Conservation (phyloP, 2,329 filamentous ascomycete species). For the Colletotrichum sp. region DNA sequence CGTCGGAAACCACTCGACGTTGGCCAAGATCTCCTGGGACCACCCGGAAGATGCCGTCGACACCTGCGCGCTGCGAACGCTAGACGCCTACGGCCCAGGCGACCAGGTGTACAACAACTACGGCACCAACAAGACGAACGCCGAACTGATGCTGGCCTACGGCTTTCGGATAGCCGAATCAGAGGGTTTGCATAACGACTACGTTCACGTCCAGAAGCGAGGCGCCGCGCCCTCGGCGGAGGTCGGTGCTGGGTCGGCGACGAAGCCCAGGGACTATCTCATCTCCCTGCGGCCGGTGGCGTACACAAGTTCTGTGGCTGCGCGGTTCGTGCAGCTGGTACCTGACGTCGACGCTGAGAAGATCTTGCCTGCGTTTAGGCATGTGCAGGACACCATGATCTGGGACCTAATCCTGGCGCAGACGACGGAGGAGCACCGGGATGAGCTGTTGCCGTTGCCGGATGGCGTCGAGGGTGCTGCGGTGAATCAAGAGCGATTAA, state of each 20-base stretch:
- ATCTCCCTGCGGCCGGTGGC: constrained; percentile 56
- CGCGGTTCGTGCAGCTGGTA: constrained; percentile 41
- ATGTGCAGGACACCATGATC: constrained; percentile 59
- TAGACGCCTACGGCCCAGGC: constrained; percentile 39
- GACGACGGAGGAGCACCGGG: constrained; percentile 34
- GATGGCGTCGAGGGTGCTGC: constrained; percentile 11
- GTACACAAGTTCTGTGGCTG: constrained; percentile 53
- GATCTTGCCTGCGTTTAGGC: constrained; percentile 46
- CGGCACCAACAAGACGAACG: constrained; percentile 72
- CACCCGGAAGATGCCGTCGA: constrained; percentile 40
- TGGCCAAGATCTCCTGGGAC: constrained; percentile 64
- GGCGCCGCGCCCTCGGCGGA: constrained; percentile 27
- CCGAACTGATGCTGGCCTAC: constrained; percentile 69
- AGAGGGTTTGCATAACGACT: constrained; percentile 60
- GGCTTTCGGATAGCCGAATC: constrained; percentile 62
- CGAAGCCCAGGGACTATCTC: constrained; percentile 46
- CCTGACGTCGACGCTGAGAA: constrained; percentile 26
- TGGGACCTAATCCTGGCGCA: constrained; percentile 51
- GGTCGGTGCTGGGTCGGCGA: constrained; percentile 18
- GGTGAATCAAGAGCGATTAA: constrained; percentile 25
- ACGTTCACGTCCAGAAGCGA: constrained; percentile 60
- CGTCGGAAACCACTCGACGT: constrained; percentile 72
- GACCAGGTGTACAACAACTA: constrained; percentile 74
- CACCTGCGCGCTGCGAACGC: constrained; percentile 50
- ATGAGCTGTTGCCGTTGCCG: constrained; percentile 29